Evolutionary conservation across 129 eudicot species (phyloP), one percentile per base, ranked within the genome.

Genomic region (Mikania micrantha): DNA sequence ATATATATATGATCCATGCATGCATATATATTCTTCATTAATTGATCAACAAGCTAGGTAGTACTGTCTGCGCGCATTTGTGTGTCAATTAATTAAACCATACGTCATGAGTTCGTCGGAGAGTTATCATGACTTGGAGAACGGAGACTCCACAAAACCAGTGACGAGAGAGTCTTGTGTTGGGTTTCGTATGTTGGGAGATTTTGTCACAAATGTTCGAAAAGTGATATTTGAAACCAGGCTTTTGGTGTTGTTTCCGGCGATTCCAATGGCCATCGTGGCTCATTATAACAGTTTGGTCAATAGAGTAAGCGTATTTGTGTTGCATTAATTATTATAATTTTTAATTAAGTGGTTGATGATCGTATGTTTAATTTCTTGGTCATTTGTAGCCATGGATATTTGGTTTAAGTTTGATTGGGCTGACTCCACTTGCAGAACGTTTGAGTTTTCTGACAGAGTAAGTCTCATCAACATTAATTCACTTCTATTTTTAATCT

Each of bases 371-470:
- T 44, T 13, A 11, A 42, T 13, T 11, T 42, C 5, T 10, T 22
- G 1, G 11, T 4, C 27, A 17, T 24, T 24, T 54, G 66, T 83
- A 88, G 98, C 83, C 96, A 60, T 92, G 96, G 98, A 79, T 88
- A 20, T 92, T 92, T 60, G 96, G 78, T 25, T 78, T 92, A 81
- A 92, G 98, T 69, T 84, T 88, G 56, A 71, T 92, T 22, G 98
- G 91, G 40, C 85, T 88, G 47, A 74, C 87, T 15, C 98, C 96
- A 29, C 89, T 92, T 56, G 98, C 96, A 1, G 98, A 92, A 74
- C 85, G 96, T 19, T 58, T 92, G 42, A 92, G 96, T 79, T 92
- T 92, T 60, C 57, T 92, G 29, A 92, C 98, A 2, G 95, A 88
- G 98, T 88, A 78, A 85, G 95, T 78, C 54, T 75, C 38, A 24